phyloP scores from a whole-genome alignment of 2,329 filamentous ascomycete species.

The Clathrospora elynae region DNA sequence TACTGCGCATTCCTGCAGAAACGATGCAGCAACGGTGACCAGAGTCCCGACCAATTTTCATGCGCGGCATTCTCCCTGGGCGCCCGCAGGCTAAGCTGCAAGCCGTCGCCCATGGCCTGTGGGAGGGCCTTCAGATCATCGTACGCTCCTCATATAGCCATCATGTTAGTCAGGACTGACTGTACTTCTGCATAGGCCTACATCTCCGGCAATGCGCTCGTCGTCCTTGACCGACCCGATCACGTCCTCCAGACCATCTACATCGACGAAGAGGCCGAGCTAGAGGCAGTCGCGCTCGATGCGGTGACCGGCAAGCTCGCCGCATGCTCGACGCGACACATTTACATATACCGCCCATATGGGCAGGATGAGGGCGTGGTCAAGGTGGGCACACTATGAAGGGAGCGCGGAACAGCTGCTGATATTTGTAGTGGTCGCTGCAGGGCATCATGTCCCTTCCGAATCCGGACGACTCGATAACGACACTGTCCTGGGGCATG shows the following conservation, averaged over 20 bases:
- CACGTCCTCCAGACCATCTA: conserved; percentile 88
- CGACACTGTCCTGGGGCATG: conserved; percentile 82
- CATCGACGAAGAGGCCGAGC: conserved; percentile 70
- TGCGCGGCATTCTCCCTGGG: conserved; percentile 80
- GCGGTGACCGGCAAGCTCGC: conserved; percentile 85
- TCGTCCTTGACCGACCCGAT: conserved; percentile 76
- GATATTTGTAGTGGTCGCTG: conserved; percentile 59
- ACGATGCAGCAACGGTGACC: conserved; percentile 28
- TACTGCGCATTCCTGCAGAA: not conserved
- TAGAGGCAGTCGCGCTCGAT: conserved; percentile 81
- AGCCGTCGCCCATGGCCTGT: conserved; percentile 74
- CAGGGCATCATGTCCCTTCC: conserved; percentile 63
- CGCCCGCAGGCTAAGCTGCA: conserved; percentile 78
- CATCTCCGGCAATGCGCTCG: conserved; percentile 84
- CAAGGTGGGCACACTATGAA: conserved; percentile 62
- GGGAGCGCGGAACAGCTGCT: conserved; percentile 26
- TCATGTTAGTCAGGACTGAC: conserved; percentile 21
- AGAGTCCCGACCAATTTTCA: conserved; percentile 44
- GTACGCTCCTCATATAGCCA: conserved; percentile 55
- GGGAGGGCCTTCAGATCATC: conserved; percentile 73
- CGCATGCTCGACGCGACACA: conserved; percentile 66
- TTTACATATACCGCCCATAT: conserved; percentile 80
- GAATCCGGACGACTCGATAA: conserved; percentile 54
- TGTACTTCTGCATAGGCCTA: conserved; percentile 65
- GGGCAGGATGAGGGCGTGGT: conserved; percentile 71